A percentile compares a stretch with the other conserved stretches of the same genome.
Evolutionary conservation across 345 rosid species (phyloP).

Genomic region (Melaleuca alternifolia): DNA sequence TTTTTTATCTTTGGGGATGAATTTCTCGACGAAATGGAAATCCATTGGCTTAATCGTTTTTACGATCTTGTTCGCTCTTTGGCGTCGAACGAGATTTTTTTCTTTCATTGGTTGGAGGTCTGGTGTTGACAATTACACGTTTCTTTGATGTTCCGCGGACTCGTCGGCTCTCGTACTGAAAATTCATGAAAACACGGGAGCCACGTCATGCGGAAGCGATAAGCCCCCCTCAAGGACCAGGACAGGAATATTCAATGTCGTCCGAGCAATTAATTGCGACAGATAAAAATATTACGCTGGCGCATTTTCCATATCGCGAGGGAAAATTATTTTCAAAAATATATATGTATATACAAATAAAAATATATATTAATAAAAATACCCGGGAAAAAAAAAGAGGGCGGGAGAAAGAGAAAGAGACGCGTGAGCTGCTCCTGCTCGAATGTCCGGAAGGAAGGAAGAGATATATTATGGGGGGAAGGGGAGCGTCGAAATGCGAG

Average conservation of each 20-base stretch:
- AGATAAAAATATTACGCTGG: background rate
- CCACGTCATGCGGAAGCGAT: background rate
- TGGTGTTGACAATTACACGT: background rate
- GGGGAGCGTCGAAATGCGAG: background rate
- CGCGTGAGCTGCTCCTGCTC: background rate
- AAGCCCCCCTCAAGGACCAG: background rate
- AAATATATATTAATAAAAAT: background rate
- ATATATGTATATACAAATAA: background rate
- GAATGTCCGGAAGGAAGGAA: background rate
- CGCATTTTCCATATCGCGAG: background rate
- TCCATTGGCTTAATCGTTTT: too few species aligned
- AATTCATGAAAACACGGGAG: background rate
- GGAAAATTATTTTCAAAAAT: background rate
- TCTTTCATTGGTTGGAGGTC: background rate
- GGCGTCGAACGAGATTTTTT: background rate
- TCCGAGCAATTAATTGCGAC: background rate
- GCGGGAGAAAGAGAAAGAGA: background rate
- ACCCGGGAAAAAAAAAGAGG: background rate
- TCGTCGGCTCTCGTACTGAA: background rate
- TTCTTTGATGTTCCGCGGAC: background rate
- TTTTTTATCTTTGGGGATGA: background rate
- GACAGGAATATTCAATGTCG: background rate
- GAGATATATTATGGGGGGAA: background rate
- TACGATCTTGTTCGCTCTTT: too few species aligned
- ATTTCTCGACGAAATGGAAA: too few species aligned